These are phyloP conservation scores for Primulina tabacum DNA, from an alignment of 257 asterid genomes.

Conservation along the genomic window DNA sequence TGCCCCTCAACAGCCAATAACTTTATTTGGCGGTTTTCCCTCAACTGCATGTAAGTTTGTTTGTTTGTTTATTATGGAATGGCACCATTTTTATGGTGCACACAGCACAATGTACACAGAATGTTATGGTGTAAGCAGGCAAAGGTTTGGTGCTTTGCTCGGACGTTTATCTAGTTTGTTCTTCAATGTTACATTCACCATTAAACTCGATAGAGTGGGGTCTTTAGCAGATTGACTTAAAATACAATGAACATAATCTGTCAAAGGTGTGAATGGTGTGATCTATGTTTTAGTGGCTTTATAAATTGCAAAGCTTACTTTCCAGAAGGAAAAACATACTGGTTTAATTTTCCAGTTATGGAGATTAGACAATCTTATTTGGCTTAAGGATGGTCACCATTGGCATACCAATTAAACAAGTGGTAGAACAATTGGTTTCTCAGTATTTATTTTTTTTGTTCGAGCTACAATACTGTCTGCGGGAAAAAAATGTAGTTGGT, in stretches of 20 bases:
- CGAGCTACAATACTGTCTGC: not conserved
- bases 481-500: not conserved
- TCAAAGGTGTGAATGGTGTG: not conserved
- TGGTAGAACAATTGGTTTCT: not conserved
- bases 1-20: slow-evolving; percentile 71
- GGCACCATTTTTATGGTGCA: slow-evolving; percentile 4
- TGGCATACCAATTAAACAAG: not conserved
- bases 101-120: not conserved
- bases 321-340: not conserved
- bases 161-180: not conserved
- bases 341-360: not conserved
- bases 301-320: not conserved
- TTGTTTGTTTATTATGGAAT: not conserved
- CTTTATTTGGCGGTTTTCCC: slow-evolving; percentile 86
- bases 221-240: not conserved
- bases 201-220: not conserved
- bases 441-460: not conserved
- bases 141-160: slow-evolving; percentile 6
- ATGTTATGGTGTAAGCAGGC: not conserved
- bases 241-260: not conserved
- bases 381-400: not conserved
- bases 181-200: slow-evolving; percentile 6
- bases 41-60: slow-evolving; percentile 78
- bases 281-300: not conserved
- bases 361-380: not conserved